Evolutionary conservation across 805 yeast genomes (phyloP).

Genomic region (Lipomyces orientalis): DNA sequence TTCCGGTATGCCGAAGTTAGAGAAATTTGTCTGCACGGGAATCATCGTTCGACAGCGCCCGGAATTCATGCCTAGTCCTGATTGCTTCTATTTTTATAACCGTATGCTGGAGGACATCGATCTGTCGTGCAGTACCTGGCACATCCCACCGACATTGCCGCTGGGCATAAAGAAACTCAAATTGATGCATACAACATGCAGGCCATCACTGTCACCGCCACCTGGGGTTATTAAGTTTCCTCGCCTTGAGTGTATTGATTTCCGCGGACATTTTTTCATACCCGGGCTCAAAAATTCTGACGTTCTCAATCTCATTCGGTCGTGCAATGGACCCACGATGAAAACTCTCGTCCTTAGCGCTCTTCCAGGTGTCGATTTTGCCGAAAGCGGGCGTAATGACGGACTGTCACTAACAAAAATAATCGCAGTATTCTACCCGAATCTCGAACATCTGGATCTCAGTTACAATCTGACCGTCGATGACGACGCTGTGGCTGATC

Average conservation of each 20-base stretch:
- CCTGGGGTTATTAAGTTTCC: not conserved
- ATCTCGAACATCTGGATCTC: not conserved
- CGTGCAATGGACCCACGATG: not conserved
- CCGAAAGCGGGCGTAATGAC: not conserved
- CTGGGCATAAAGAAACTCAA: not conserved
- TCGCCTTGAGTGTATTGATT: not conserved
- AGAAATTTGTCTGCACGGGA: not conserved
- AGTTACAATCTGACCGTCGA: not conserved
- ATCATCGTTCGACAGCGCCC: not conserved
- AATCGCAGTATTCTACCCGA: not conserved
- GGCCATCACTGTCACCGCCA: not conserved
- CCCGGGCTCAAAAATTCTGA: constrained; percentile 3
- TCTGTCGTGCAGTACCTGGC: not conserved
- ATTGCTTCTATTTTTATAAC: not conserved
- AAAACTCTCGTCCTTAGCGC: not conserved
- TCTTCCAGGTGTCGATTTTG: not conserved
- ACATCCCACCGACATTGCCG: not conserved
- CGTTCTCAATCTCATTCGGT: not conserved
- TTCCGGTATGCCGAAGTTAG: constrained; percentile 2
- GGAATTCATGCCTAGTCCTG: not conserved
- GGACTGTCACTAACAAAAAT: not conserved
- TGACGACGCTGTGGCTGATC: not conserved
- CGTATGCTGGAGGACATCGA: not conserved
- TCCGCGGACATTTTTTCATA: not conserved
- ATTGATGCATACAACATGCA: not conserved